Conservation (phyloP, 2,329 filamentous ascomycete genomes). For the Coniella vitis region DNA sequence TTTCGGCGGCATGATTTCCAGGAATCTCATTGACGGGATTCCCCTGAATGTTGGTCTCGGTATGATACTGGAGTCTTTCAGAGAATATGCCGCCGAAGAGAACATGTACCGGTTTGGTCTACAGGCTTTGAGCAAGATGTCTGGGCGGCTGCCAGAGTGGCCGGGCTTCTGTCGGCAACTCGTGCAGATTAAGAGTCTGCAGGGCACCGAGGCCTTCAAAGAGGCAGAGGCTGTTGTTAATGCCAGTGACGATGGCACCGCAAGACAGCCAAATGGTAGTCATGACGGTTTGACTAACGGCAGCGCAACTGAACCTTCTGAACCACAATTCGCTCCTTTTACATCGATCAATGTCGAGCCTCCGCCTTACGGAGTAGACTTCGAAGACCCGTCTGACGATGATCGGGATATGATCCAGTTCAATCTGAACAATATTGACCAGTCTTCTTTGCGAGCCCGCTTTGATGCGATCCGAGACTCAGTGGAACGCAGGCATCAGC, state of each 20-base stretch:
- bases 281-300: slow-evolving; percentile 61
- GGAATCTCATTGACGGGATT: slow-evolving; percentile 81
- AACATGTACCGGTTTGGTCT: slow-evolving; percentile 98
- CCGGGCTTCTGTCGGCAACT: slow-evolving; percentile 88
- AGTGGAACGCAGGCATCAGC: slow-evolving; percentile 73
- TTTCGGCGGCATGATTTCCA: slow-evolving; percentile 94
- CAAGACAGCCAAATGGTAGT: slow-evolving; percentile 48
- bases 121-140: slow-evolving; percentile 86
- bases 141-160: slow-evolving; percentile 81
- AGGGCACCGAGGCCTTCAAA: slow-evolving; percentile 76
- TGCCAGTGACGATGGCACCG: slow-evolving; percentile 55
- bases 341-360: slow-evolving; percentile 70
- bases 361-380: slow-evolving; percentile 54
- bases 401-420: slow-evolving; percentile 92
- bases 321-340: slow-evolving; percentile 62
- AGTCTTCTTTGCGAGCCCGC: slow-evolving; percentile 79
- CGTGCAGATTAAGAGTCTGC: slow-evolving; percentile 71
- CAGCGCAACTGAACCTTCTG: slow-evolving; percentile 47
- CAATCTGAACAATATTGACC: slow-evolving; percentile 91
- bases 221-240: slow-evolving; percentile 76
- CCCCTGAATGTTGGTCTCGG: slow-evolving; percentile 89
- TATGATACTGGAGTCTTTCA: slow-evolving; percentile 95
- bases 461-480: slow-evolving; percentile 73
- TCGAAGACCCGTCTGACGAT: slow-evolving; percentile 77
- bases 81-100: slow-evolving; percentile 73